phyloP scores from a whole-genome alignment of 306 rosid genomes.

The Fragaria iinumae region DNA sequence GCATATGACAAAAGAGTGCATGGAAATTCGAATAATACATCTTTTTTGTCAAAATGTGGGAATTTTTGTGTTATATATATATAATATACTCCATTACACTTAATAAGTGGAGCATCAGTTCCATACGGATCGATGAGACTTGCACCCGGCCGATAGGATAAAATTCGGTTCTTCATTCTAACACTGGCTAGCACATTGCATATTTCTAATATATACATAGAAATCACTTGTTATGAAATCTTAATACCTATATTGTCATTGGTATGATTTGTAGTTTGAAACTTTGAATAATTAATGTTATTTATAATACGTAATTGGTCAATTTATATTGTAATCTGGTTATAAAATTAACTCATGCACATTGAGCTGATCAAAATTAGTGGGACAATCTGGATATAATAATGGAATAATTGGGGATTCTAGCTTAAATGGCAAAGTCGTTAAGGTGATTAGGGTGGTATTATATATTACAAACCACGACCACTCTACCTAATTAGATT shows the following conservation, averaged over 20 bases:
- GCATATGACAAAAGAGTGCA: slow-evolving; percentile 25
- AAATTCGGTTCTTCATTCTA: neutral
- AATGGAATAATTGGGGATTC: neutral
- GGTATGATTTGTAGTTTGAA: neutral
- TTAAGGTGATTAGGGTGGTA: neutral
- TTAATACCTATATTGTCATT: neutral
- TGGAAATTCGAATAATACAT: slow-evolving; percentile 11
- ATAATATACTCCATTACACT: neutral
- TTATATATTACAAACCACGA: neutral
- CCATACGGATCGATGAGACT: neutral
- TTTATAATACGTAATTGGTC: too few relatives aligned
- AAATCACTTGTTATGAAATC: neutral
- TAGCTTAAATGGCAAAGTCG: neutral
- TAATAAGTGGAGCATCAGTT: neutral
- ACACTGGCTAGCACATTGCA: neutral
- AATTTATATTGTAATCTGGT: too few relatives aligned
- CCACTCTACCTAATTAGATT: neutral
- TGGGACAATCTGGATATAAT: slow-evolving; percentile 12
- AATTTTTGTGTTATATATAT: neutral
- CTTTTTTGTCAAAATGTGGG: neutral
- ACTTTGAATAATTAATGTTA: too few relatives aligned
- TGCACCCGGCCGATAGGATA: neutral
- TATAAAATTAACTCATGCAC: neutral
- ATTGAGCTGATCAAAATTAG: neutral
- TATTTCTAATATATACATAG: too few relatives aligned